Conservation (phyloP, 495 filamentous ascomycete genomes). For the Hypoxylon crocopeplum region DNA sequence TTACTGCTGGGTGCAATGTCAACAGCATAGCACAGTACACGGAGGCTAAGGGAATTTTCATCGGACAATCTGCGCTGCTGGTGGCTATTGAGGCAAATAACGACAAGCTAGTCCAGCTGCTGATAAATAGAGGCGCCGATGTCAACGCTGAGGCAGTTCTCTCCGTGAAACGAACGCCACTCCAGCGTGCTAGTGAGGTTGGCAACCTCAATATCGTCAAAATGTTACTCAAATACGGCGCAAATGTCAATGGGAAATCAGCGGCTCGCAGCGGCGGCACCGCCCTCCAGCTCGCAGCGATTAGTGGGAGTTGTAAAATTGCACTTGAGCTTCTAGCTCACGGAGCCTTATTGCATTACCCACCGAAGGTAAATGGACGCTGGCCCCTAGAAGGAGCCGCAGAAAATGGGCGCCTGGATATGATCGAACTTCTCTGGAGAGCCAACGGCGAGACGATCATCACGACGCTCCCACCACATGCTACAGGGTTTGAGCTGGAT, state of each 20-base stretch:
- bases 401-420: constrained; percentile 54
- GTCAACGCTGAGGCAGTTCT: constrained; percentile 25
- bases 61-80: constrained; percentile 5
- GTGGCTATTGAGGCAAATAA: constrained; percentile 19
- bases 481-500: too few relatives aligned
- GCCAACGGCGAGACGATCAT: constrained; percentile 5
- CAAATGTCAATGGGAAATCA: constrained; percentile 33
- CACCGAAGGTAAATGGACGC: constrained; percentile 39
- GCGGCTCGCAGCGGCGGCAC: constrained; percentile 30
- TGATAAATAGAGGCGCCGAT: constrained; percentile 42
- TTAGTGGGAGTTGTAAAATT: constrained; percentile 24
- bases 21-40: too few relatives aligned
- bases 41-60: too few relatives aligned
- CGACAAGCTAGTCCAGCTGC: constrained; percentile 34
- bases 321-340: constrained; percentile 33
- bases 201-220: constrained; percentile 35
- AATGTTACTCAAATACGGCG: constrained; percentile 19
- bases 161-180: constrained; percentile 23
- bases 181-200: constrained; percentile 39
- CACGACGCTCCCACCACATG: too few relatives aligned
- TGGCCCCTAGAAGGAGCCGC: constrained; percentile 53
- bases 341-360: constrained; percentile 32
- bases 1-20: too few relatives aligned
- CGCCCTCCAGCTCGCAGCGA: constrained; percentile 35
- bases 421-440: constrained; percentile 50